Evolutionary conservation across 1,284 basidiomycete species (phyloP), one percentile per base, ranked within the genome.

Genomic region (Malassezia vespertilionis): DNA sequence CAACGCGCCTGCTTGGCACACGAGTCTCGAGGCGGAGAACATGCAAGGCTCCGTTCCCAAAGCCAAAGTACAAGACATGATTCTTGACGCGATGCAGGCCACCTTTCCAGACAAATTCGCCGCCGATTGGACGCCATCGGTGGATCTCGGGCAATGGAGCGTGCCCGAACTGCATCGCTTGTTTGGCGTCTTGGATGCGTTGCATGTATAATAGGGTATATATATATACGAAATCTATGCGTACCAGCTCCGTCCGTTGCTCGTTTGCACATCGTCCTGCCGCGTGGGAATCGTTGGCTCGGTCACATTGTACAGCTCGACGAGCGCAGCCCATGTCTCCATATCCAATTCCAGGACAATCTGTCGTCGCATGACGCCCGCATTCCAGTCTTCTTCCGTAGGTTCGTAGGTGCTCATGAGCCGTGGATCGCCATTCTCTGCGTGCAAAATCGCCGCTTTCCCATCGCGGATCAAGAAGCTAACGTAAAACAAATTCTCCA

Each of bases 401-500:
- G 37, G 32, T 9, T n/a, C 14, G 20, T 38, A n/a, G 0, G 33
- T 6, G 4, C 14, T 15, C 31, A 41, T 28, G 30, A 88, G 78
- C 6, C 81, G 72, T 3, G 83, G 82, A 60, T 85, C 82, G 1
- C 80, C 82, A 0, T 82, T 74, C 4, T 80, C 74, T 35, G 75
- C 33, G 78, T 78, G 27, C 6, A 54, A 40, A 18, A 70, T 46
- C 4, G 56, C 80, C 37, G 81, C 85, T 62, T 79, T 80, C 11
- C 82, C 84, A 58, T 91, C 86, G 35, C 84, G 77, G 39, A 93
- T 83, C 42, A 90, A 75, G 72, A 93, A 93, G 0, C 87, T 88
- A 2, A 91, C 76, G 61, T 91, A 86, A 69, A 93, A 93, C 17
- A 91, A 75, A 65, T 93, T 93, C 72, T 93, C 88, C 17, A 93